phyloP scores from a whole-genome alignment of 768 basidiomycete species.

The Suillus brevipes region DNA sequence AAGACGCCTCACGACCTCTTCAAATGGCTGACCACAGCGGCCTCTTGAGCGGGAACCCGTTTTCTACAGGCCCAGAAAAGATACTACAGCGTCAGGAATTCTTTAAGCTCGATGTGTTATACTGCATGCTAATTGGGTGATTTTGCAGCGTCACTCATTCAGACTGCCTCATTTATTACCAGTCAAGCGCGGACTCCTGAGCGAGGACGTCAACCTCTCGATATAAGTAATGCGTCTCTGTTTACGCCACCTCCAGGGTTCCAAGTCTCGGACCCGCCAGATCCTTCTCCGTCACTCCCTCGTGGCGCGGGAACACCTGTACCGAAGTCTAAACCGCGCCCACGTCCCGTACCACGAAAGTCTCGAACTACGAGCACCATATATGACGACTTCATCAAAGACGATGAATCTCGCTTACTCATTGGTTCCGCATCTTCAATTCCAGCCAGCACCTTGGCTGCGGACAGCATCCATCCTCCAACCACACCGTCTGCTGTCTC shows the following conservation, averaged over 20 bases:
- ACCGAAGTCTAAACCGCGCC: slow-evolving; percentile 27
- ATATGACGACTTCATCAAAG: slow-evolving; percentile 1
- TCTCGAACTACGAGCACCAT: background rate
- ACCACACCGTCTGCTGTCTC: slow-evolving; percentile 16
- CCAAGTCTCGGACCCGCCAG: slow-evolving; percentile 11
- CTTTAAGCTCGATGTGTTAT: background rate
- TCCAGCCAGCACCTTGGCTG: slow-evolving; percentile 12
- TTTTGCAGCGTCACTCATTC: slow-evolving; percentile 19
- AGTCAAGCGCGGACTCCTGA: slow-evolving; percentile 18
- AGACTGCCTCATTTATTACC: slow-evolving; percentile 19
- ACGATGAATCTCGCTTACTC: slow-evolving; percentile 17
- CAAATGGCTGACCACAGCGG: background rate
- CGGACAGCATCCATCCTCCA: slow-evolving; percentile 25
- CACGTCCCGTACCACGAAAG: slow-evolving; percentile 25
- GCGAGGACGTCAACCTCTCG: slow-evolving; percentile 7
- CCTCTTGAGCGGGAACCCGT: background rate
- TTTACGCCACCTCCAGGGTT: slow-evolving; percentile 26
- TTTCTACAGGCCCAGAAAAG: background rate
- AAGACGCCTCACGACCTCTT: slow-evolving; percentile 17
- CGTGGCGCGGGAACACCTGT: background rate
- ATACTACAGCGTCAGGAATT: background rate
- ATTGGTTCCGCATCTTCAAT: slow-evolving; percentile 20
- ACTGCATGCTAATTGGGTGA: background rate
- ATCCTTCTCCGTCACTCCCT: slow-evolving; percentile 12
- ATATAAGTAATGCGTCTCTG: slow-evolving; percentile 19